Conservation (phyloP, 2,329 filamentous ascomycete species). For the Zalaria sp. region DNA sequence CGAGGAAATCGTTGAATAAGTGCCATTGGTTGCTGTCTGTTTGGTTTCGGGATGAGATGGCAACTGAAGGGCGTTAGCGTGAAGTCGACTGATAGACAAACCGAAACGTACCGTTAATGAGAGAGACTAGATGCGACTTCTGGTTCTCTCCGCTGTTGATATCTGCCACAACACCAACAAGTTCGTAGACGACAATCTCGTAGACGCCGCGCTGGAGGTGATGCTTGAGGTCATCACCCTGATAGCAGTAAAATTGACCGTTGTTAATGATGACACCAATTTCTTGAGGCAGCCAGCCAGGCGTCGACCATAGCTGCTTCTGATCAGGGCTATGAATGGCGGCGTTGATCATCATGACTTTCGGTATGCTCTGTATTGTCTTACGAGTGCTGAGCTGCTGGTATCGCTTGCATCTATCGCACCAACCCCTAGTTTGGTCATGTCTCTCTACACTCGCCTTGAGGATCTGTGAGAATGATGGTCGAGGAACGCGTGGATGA, state of each 20-base stretch:
- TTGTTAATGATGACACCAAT: slow-evolving; percentile 84
- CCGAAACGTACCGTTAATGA: slow-evolving; percentile 58
- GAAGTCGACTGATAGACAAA: background rate
- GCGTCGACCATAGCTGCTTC: slow-evolving; percentile 71
- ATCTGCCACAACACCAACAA: slow-evolving; percentile 79
- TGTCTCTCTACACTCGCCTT: slow-evolving; percentile 86
- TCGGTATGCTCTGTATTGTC: slow-evolving; percentile 66
- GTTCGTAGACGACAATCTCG: slow-evolving; percentile 75
- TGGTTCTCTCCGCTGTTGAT: slow-evolving; percentile 77
- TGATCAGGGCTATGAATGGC: slow-evolving; percentile 62
- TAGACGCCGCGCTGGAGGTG: slow-evolving; percentile 68
- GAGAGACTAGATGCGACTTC: slow-evolving; percentile 79
- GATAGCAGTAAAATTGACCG: slow-evolving; percentile 88
- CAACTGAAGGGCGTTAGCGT: slow-evolving; percentile 32
- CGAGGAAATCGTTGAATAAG: slow-evolving; percentile 93
- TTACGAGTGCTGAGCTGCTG: slow-evolving; percentile 77
- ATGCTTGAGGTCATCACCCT: slow-evolving; percentile 74
- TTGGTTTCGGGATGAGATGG: slow-evolving; percentile 47
- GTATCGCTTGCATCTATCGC: slow-evolving; percentile 77
- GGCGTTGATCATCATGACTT: slow-evolving; percentile 75
- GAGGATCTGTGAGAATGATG: slow-evolving; percentile 74
- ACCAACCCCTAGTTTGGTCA: slow-evolving; percentile 84
- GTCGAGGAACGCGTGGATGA: slow-evolving; percentile 35
- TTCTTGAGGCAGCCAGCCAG: slow-evolving; percentile 84
- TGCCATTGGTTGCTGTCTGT: slow-evolving; percentile 68